Evolutionary conservation across 495 filamentous ascomycete genomes (phyloP).

Genomic region (Hypomontagnella monticulosa): DNA sequence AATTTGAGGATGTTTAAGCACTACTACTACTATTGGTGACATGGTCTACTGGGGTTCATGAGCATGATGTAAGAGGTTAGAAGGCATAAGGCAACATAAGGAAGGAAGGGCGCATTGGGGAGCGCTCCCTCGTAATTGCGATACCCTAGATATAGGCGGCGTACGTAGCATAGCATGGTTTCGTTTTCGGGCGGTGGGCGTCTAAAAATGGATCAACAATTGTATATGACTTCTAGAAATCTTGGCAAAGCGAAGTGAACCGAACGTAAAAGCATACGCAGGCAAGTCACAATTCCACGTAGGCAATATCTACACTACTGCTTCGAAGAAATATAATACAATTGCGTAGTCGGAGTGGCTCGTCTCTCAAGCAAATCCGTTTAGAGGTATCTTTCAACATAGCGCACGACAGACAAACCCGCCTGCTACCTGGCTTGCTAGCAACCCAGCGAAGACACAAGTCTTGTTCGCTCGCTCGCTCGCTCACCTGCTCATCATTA

Average conservation of each 20-base stretch:
- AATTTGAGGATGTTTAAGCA: constrained; percentile 69
- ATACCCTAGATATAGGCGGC: constrained; percentile 21
- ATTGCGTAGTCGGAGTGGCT: background rate
- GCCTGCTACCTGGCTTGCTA: background rate
- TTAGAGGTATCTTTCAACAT: constrained; percentile 27
- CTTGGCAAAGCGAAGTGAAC: background rate
- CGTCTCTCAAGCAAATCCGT: constrained; percentile 19
- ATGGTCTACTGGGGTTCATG: background rate
- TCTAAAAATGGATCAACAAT: constrained; percentile 23
- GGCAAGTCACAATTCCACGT: background rate
- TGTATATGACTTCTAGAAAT: constrained; percentile 1
- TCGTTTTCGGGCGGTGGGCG: constrained; percentile 16
- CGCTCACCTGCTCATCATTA: constrained; percentile 14
- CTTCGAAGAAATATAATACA: constrained; percentile 27
- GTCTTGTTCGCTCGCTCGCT: background rate
- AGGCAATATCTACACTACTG: constrained; percentile 22
- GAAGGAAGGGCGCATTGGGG: background rate
- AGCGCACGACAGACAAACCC: background rate
- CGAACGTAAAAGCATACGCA: constrained; percentile 10
- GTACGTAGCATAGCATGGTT: constrained; percentile 11
- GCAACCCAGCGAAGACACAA: no score
- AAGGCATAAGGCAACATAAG: background rate
- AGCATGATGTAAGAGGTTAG: background rate
- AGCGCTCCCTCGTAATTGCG: constrained; percentile 1
- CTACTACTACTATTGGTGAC: background rate